These are phyloP conservation scores for Seiridium cupressi DNA, from an alignment of 2,329 filamentous ascomycete genomes.

Conservation along the genomic window DNA sequence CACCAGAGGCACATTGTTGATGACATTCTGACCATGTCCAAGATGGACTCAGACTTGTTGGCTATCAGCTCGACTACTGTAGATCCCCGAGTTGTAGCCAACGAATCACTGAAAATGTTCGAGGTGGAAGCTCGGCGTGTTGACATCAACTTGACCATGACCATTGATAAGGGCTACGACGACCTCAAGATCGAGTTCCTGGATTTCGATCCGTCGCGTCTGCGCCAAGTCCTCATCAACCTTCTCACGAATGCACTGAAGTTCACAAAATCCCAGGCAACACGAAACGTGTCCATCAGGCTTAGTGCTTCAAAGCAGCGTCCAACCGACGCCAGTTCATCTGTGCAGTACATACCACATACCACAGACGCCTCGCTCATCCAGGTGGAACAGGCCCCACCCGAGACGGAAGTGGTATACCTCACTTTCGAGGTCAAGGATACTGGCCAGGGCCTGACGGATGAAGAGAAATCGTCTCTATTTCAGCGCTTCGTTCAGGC, in stretches of 20 bases:
- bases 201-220: constrained; percentile 68
- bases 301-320: constrained; percentile 44
- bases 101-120: constrained; percentile 72
- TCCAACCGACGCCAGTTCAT: constrained; percentile 41
- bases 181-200: constrained; percentile 65
- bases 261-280: constrained; percentile 59
- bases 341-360: constrained; percentile 62
- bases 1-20: constrained; percentile 72
- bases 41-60: constrained; percentile 67
- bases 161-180: constrained; percentile 63
- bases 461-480: constrained; percentile 61
- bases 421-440: constrained; percentile 70
- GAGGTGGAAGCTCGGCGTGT: constrained; percentile 70
- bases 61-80: constrained; percentile 67
- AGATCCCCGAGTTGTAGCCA: constrained; percentile 64
- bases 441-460: constrained; percentile 61
- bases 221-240: constrained; percentile 75
- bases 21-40: constrained; percentile 63
- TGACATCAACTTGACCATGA: constrained; percentile 67
- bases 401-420: constrained; percentile 54
- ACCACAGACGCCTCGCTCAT: constrained; percentile 39
- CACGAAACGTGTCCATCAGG: constrained; percentile 51
- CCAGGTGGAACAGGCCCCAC: constrained; percentile 37
- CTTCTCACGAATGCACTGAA: constrained; percentile 65
- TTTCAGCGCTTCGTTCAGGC: constrained; percentile 69